Evolutionary conservation across 352 stramenopile genomes (phyloP).

Genomic region (Pelagophyceae sp.): DNA sequence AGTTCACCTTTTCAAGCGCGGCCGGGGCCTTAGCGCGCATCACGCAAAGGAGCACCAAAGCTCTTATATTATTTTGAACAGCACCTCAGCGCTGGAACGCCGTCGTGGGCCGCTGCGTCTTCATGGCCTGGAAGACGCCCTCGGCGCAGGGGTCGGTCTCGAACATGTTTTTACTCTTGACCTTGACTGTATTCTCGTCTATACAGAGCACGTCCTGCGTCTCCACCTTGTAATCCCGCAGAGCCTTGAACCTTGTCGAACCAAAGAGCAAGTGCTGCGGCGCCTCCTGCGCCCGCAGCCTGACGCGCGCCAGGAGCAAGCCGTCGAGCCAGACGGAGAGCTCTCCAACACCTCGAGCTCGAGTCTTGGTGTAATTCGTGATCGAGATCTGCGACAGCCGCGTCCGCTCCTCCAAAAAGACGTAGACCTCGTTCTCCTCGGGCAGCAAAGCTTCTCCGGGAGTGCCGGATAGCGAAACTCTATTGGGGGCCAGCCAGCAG

Average conservation of each 20-base stretch:
- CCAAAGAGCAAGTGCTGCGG: constrained; percentile 53
- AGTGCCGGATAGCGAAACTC: constrained; percentile 9
- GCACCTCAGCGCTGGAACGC: too few species aligned
- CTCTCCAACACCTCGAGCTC: constrained; percentile 60
- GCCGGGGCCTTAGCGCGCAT: too few species aligned
- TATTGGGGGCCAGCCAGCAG: constrained; percentile 15
- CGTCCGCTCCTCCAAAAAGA: constrained; percentile 58
- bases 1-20: too few species aligned
- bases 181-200: constrained; percentile 71
- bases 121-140: background rate
- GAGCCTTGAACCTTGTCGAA: constrained; percentile 47
- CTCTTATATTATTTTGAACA: too few species aligned
- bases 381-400: constrained; percentile 67
- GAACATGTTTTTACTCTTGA: constrained; percentile 51
- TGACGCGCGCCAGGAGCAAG: constrained; percentile 25
- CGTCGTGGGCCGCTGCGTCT: background rate
- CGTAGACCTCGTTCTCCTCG: constrained; percentile 42
- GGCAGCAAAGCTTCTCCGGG: background rate
- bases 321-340: constrained; percentile 69
- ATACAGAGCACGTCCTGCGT: constrained; percentile 76
- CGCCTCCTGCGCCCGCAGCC: background rate
- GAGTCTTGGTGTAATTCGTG: constrained; percentile 73
- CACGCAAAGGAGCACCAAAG: too few species aligned
- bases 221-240: constrained; percentile 57
- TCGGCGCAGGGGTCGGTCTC: background rate